Percentiles rank a stretch among this genome's conserved stretches.
Evolutionary conservation across 2,329 filamentous ascomycete genomes (phyloP).

Genomic region (Scopulariopsis brevicaulis): DNA sequence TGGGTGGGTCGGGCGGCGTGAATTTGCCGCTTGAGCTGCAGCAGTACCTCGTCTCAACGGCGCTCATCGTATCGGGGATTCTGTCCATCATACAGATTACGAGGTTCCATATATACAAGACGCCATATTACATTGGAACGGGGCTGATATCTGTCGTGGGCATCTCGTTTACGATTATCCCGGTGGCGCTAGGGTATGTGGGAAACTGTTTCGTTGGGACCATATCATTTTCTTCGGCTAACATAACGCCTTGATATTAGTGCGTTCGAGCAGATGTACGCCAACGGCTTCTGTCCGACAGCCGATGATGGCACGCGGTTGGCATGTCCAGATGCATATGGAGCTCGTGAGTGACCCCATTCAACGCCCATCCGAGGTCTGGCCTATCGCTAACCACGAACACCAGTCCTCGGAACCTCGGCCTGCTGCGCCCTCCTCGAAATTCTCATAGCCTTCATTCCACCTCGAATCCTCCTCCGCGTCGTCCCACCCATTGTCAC

Average conservation of each 20-base stretch:
- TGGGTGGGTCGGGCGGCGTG: slow-evolving; percentile 48
- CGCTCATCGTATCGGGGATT: slow-evolving; percentile 67
- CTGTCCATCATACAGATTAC: slow-evolving; percentile 69
- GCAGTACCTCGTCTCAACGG: slow-evolving; percentile 70
- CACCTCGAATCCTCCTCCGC: slow-evolving; percentile 54
- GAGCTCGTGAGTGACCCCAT: slow-evolving; percentile 23
- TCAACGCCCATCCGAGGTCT: neutral
- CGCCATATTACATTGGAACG: slow-evolving; percentile 64
- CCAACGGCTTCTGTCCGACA: slow-evolving; percentile 53
- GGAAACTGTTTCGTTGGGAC: neutral
- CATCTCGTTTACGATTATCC: slow-evolving; percentile 67
- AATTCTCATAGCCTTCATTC: slow-evolving; percentile 63
- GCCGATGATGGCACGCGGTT: slow-evolving; percentile 52
- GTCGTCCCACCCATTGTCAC: slow-evolving; percentile 74
- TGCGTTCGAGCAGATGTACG: slow-evolving; percentile 67
- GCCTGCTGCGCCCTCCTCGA: slow-evolving; percentile 57
- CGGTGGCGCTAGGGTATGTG: slow-evolving; percentile 49
- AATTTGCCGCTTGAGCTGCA: slow-evolving; percentile 49
- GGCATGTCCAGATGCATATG: slow-evolving; percentile 68
- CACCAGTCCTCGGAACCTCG: slow-evolving; percentile 51
- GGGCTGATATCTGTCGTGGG: slow-evolving; percentile 72
- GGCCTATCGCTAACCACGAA: neutral
- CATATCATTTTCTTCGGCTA: neutral
- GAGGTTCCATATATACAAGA: slow-evolving; percentile 59
- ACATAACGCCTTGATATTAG: neutral